A percentile compares a stretch with the other conserved stretches of the same genome.
Conservation (phyloP, 108 stramenopile species). For the Fistulifera solaris region DNA sequence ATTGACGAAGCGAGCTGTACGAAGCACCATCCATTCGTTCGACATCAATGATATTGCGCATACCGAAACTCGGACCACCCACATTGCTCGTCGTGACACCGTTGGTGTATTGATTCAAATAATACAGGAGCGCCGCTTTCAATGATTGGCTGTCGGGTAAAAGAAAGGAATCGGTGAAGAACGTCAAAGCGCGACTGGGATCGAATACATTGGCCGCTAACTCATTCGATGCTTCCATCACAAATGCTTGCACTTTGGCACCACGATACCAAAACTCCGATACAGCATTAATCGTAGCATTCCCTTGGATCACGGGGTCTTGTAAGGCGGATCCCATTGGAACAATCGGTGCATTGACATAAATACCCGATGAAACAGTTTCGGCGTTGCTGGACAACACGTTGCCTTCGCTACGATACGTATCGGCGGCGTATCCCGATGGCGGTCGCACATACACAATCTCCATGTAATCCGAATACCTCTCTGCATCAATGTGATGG, state of each 20-base stretch:
- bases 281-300: constrained; percentile 15
- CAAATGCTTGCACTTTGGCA: constrained; percentile 10
- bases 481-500: constrained; percentile 11
- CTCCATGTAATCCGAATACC: constrained; percentile 20
- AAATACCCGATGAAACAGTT: constrained; percentile 8
- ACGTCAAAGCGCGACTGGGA: not conserved
- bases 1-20: constrained; percentile 19
- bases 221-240: constrained; percentile 16
- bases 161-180: not conserved
- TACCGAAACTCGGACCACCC: constrained; percentile 17
- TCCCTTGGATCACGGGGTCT: constrained; percentile 1
- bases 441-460: constrained; percentile 12
- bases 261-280: constrained; percentile 11
- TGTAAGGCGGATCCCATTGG: constrained; percentile 21
- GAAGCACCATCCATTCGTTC: constrained; percentile 13
- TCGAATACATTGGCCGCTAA: constrained; percentile 11
- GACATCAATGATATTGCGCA: constrained; percentile 18
- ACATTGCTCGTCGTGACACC: constrained; percentile 9
- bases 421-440: constrained; percentile 9
- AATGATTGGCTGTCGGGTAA: not conserved
- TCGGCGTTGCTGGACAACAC: constrained; percentile 1
- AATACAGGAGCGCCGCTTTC: constrained; percentile 13
- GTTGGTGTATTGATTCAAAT: constrained; percentile 19
- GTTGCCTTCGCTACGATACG: constrained; percentile 9
- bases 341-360: constrained; percentile 17